phyloP scores from a whole-genome alignment of 768 basidiomycete species.

The Calocybe gangraenosa region DNA sequence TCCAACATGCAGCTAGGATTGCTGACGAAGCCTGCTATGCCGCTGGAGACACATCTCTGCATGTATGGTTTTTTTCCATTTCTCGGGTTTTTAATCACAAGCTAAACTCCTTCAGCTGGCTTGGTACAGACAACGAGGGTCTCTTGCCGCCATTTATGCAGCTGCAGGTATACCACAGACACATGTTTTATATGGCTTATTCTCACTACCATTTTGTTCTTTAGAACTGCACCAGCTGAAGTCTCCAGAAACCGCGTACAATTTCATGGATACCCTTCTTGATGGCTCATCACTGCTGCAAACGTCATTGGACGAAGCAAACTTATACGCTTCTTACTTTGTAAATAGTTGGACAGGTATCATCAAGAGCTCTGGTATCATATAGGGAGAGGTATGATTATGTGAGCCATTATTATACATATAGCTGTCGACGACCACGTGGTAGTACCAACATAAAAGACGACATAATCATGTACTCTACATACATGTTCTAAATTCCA shows the following conservation, averaged over 20 bases:
- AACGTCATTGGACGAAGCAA: conserved; percentile 45
- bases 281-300: conserved; percentile 41
- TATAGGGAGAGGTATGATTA: too few species aligned
- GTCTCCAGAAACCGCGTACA: conserved; percentile 62
- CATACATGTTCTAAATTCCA: too few species aligned
- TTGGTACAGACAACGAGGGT: conserved; percentile 70
- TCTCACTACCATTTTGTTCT: neutral
- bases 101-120: conserved; percentile 40
- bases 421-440: too few species aligned
- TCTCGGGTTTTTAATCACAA: neutral
- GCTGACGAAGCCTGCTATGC: conserved; percentile 71
- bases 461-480: too few species aligned
- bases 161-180: conserved; percentile 75
- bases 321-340: conserved; percentile 56
- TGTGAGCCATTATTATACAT: too few species aligned
- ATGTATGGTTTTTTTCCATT: conserved; percentile 39
- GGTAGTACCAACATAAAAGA: too few species aligned
- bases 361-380: conserved; percentile 58
- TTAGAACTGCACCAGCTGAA: conserved; percentile 79
- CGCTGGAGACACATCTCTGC: conserved; percentile 47
- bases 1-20: conserved; percentile 56
- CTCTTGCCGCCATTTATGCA: conserved; percentile 63
- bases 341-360: conserved; percentile 71
- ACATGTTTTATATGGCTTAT: conserved; percentile 7
- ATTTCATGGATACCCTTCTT: conserved; percentile 66